Evolutionary conservation across 495 filamentous ascomycete species (phyloP).

Genomic region (Trypethelium eluteriae): DNA sequence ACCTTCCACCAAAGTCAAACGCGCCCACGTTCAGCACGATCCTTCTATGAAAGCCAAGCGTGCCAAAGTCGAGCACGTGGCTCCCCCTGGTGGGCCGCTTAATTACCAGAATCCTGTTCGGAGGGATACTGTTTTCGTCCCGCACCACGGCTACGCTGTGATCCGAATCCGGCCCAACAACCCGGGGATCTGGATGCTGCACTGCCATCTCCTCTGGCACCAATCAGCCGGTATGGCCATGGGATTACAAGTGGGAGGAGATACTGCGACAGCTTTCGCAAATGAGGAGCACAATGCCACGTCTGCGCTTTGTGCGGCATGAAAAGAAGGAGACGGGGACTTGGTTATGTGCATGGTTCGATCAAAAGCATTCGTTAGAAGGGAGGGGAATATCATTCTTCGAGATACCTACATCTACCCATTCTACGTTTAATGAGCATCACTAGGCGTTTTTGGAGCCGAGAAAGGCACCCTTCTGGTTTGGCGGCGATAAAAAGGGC

Average conservation of each 20-base stretch:
- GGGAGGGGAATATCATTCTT: not conserved
- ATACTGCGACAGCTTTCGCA: not conserved
- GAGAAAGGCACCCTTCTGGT: not conserved
- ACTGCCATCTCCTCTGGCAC: constrained; percentile 29
- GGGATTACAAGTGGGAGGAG: constrained; percentile 21
- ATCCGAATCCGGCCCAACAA: constrained; percentile 25
- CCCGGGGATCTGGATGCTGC: constrained; percentile 29
- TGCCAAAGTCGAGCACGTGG: not conserved
- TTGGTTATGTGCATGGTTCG: not conserved
- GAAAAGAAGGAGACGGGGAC: not conserved
- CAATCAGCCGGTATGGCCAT: constrained; percentile 27
- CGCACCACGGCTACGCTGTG: constrained; percentile 25
- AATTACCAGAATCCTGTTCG: constrained; percentile 24
- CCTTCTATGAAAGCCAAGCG: not conserved
- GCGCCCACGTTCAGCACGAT: not conserved
- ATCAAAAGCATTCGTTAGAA: not conserved
- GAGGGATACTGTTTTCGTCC: constrained; percentile 29
- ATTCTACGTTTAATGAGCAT: not conserved
- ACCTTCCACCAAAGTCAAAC: not conserved
- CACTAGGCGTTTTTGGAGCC: constrained; percentile 5
- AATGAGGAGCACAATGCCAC: not conserved
- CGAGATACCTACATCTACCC: not conserved
- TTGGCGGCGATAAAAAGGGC: not conserved
- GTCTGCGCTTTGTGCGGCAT: not conserved
- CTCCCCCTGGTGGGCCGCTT: constrained; percentile 19